Conservation (phyloP, 768 basidiomycete species). For the Pleurotus platypus region DNA sequence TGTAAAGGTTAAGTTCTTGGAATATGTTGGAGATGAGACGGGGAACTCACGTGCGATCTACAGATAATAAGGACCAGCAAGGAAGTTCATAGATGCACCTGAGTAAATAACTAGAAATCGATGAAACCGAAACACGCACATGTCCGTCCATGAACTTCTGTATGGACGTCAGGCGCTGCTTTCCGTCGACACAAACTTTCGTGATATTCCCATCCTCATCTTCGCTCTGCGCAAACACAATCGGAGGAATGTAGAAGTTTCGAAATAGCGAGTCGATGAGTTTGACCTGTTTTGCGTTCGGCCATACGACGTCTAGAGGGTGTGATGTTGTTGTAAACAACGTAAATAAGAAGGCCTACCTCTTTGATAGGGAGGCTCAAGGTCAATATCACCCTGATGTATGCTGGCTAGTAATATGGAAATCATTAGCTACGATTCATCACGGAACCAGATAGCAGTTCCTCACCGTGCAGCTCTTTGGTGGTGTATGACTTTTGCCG, state of each 20-base stretch:
- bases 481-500: conserved; percentile 39
- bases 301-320: conserved; percentile 70
- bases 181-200: conserved; percentile 76
- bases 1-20: conserved; percentile 16
- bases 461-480: conserved; percentile 43
- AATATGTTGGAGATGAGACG: too few species aligned
- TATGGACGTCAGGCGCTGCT: conserved; percentile 80
- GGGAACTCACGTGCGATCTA: conserved; percentile 18
- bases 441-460: neutral
- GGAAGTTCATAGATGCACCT: neutral
- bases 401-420: conserved; percentile 44
- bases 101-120: too few species aligned
- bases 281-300: conserved; percentile 60
- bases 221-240: conserved; percentile 64
- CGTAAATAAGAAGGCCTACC: conserved; percentile 34
- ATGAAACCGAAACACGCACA: conserved; percentile 33
- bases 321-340: neutral
- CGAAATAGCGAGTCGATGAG: conserved; percentile 77
- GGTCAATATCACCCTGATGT: conserved; percentile 66
- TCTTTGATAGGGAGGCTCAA: conserved; percentile 72
- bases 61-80: conserved; percentile 45
- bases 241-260: conserved; percentile 75
- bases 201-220: conserved; percentile 53
- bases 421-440: neutral
- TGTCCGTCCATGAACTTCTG: conserved; percentile 72